A percentile compares a stretch with the other conserved stretches of the same genome.
These are phyloP conservation scores for Parmales sp. DNA, from an alignment of 108 stramenopile genomes.

Conservation along the genomic window DNA sequence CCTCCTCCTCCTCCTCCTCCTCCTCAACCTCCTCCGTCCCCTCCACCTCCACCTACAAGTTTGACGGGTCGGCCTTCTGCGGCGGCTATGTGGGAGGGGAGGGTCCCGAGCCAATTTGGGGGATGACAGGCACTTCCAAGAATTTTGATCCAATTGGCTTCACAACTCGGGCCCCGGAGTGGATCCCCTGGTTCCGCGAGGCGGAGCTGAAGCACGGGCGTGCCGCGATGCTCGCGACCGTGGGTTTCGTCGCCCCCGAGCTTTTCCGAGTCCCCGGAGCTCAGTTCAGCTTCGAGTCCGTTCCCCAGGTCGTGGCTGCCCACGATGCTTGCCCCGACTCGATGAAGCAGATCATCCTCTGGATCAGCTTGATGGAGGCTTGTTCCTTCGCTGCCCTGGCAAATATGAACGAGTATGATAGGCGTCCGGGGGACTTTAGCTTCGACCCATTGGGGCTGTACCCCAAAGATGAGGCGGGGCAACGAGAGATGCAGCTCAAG, in stretches of 20 bases:
- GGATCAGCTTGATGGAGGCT: constrained; percentile 55
- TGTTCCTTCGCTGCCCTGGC: constrained; percentile 43
- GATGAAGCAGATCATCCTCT: constrained; percentile 69
- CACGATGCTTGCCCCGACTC: constrained; percentile 59
- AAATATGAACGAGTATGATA: constrained; percentile 49
- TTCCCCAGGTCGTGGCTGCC: constrained; percentile 67
- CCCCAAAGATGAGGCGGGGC: constrained; percentile 10
- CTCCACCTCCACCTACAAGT: not conserved
- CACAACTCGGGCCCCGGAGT: constrained; percentile 45
- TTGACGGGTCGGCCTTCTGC: constrained; percentile 31
- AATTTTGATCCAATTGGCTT: constrained; percentile 55
- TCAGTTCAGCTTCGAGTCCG: constrained; percentile 63
- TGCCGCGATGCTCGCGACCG: constrained; percentile 71
- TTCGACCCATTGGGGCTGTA: not conserved
- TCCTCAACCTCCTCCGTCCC: not conserved
- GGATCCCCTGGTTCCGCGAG: constrained; percentile 68
- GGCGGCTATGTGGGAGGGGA: constrained; percentile 49
- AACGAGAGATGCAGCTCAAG: constrained; percentile 14
- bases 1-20: constrained; percentile 22
- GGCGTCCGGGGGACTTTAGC: constrained; percentile 47
- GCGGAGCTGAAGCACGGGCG: constrained; percentile 72
- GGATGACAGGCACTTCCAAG: not conserved
- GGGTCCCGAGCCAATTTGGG: constrained; percentile 43
- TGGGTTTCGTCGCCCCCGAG: constrained; percentile 70
- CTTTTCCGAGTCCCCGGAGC: constrained; percentile 76